Base-by-base conservation (phyloP, 148 eudicot species). In the Polygonum maritimum region DNA sequence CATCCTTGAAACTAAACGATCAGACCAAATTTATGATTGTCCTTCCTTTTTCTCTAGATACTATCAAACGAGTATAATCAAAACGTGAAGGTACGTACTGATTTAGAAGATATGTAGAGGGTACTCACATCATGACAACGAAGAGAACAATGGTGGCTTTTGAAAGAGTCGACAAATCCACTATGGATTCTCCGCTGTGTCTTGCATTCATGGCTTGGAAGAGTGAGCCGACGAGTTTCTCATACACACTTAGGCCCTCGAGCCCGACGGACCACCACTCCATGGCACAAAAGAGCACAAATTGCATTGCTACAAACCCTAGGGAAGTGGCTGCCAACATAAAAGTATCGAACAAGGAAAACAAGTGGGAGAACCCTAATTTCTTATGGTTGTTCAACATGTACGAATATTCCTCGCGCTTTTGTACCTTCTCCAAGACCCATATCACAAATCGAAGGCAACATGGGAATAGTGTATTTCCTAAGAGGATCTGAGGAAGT, bases 41-140 rank as follows among this genome's bases (percentile, higher is more conserved):
- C 7, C 58, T 57, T 7, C 2, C 5, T 2, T 60, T 2, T 10
- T 2, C 35, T 2, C 9, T 22, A 26, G 14, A 14, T 60, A 11
- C 14, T n/a, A 6, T 2, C 2, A 57, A 57, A 57, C 21, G 19
- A 3, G 10, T 5, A 22, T 0, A 22, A 57, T 21, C 36, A 26
- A 11, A 60, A 9, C 12, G 7, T 48, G 13, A 21, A 58, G 15
- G 15, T 12, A 49, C n/a, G 18, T 49, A 9, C 16, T n/a, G n/a
- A n/a, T n/a, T 31, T 31, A 31, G 38, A 26, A 58, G 40, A 33
- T 60, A 36, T 13, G 35, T 22, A 38, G 12, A 63, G 39, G 40
- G 2, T 13, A 83, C 94, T 86, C 57, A 90, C 94, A 90, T 90
- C 88, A 90, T 82, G 22, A 84, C 76, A 19, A 81, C 77, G 77